A percentile compares a stretch with the other conserved stretches of the same genome.
Conservation (phyloP, 768 basidiomycete genomes). For the Russula griseocarnosa region DNA sequence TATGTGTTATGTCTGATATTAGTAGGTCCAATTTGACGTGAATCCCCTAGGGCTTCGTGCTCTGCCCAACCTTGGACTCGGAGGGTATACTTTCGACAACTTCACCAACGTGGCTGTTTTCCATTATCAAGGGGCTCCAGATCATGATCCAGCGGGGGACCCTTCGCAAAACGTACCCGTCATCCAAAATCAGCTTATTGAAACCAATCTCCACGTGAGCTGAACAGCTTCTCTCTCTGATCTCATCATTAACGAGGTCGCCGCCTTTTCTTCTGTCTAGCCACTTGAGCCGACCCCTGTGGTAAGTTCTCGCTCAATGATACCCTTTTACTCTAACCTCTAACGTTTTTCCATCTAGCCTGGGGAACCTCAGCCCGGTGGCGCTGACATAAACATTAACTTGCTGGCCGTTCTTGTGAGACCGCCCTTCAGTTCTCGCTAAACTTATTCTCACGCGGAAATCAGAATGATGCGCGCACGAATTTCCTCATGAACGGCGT, state of each 20-base stretch:
- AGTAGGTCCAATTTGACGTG: not conserved
- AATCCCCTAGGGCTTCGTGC: conserved; percentile 29
- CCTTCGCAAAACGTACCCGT: conserved; percentile 22
- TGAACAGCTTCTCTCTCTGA: not conserved
- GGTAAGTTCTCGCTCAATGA: conserved; percentile 4
- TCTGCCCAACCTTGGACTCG: conserved; percentile 31
- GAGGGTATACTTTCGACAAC: conserved; percentile 24
- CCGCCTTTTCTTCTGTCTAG: not conserved
- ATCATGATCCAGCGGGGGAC: conserved; percentile 33
- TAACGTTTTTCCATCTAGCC: conserved; percentile 23
- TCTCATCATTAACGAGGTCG: not conserved
- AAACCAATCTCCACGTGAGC: conserved; percentile 29
- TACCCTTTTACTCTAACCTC: not conserved
- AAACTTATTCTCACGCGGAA: not conserved
- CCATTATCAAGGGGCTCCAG: conserved; percentile 37
- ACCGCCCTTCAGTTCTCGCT: not conserved
- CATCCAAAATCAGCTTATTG: conserved; percentile 19
- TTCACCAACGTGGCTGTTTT: conserved; percentile 41
- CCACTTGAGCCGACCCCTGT: conserved; percentile 19
- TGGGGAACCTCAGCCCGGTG: conserved; percentile 27
- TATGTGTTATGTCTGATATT: conserved; percentile 28
- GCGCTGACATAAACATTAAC: conserved; percentile 29
- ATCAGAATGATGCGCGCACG: conserved; percentile 5
- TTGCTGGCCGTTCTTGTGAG: conserved; percentile 28
- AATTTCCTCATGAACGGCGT: conserved; percentile 38